Base-by-base conservation (phyloP, 345 rosid species). In the Eucalyptus dawsonii region DNA sequence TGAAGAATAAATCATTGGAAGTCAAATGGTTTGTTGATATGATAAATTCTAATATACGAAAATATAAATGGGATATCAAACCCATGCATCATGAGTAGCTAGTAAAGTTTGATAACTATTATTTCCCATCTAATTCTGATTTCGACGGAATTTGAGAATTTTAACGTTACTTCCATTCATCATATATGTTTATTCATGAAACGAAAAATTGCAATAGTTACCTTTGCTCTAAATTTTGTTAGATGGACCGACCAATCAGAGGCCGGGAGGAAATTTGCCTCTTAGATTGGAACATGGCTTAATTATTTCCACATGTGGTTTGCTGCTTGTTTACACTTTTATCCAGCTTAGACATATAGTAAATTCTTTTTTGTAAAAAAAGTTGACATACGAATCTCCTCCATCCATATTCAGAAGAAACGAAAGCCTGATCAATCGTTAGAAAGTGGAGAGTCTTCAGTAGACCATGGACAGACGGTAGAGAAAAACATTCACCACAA, bases 391-490 rank as follows among this genome's bases (percentile, higher is more conserved):
- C 60, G 27, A 86, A 12, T 31, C 15, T 50, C 53, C 21, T 86
- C 15, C 87, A 67, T 27, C 34, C 86, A 51, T 92, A 88, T 89
- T 91, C 93, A 94, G 95, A 93, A 88, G 88, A 94, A 94, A 87
- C 90, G 93, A 88, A 91, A 90, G 80, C 76, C 87, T 22, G 91
- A 91, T 53, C 91, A 56, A 62, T 87, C 86, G 56, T 3, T 88
- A 76, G 86, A 85, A 15, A 80, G 89, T 80, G 86, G 83, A 49
- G 76, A 88, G 85, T 76, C 85, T 87, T 86, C 86, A 88, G 76
- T 88, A 40, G 86, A 62, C 65, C 89, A 90, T 50, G 88, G 88
- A 89, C 69, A 27, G 86, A 80, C 88, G 80, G 50, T 87, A 47
- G 89, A 88, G 90, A 86, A 89, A 87, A 88, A 80, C 86, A 88